phyloP scores from a whole-genome alignment of 2,329 filamentous ascomycete species.

The Eutypa lata region DNA sequence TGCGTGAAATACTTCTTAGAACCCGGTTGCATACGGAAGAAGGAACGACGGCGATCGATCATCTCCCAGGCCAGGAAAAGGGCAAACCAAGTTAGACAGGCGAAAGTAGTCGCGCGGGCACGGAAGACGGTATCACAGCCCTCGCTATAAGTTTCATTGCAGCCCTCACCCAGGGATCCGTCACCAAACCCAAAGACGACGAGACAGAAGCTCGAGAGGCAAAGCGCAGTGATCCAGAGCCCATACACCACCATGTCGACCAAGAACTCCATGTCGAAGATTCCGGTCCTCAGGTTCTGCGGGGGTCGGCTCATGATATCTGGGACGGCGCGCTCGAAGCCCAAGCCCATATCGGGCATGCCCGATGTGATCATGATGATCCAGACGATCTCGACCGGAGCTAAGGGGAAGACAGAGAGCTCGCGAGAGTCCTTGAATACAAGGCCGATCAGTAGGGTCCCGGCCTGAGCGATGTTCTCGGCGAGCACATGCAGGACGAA shows the following conservation, averaged over 20 bases:
- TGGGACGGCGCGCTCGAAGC: constrained; percentile 66
- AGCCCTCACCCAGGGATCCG: constrained; percentile 52
- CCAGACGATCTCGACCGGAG: constrained; percentile 77
- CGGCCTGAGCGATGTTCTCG: constrained; percentile 69
- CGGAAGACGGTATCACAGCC: constrained; percentile 64
- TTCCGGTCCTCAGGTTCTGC: constrained; percentile 56
- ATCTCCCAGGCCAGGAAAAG: constrained; percentile 79
- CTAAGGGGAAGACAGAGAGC: constrained; percentile 69
- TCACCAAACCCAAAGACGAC: constrained; percentile 61
- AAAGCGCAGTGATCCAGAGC: constrained; percentile 64
- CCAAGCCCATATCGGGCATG: constrained; percentile 73
- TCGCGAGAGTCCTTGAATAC: constrained; percentile 64
- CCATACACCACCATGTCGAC: constrained; percentile 68
- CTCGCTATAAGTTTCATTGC: constrained; percentile 55
- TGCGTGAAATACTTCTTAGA: constrained; percentile 60
- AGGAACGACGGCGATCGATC: constrained; percentile 67
- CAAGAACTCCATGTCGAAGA: constrained; percentile 65
- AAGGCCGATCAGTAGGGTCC: constrained; percentile 67
- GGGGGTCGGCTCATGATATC: constrained; percentile 69
- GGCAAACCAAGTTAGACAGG: constrained; percentile 72
- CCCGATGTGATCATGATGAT: constrained; percentile 78
- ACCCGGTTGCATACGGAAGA: constrained; percentile 70
- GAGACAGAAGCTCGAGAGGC: constrained; percentile 59
- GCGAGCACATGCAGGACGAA: constrained; percentile 69
- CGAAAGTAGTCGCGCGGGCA: constrained; percentile 70